phyloP scores from a whole-genome alignment of 2,329 filamentous ascomycete species.

The Botrytis paeoniae region DNA sequence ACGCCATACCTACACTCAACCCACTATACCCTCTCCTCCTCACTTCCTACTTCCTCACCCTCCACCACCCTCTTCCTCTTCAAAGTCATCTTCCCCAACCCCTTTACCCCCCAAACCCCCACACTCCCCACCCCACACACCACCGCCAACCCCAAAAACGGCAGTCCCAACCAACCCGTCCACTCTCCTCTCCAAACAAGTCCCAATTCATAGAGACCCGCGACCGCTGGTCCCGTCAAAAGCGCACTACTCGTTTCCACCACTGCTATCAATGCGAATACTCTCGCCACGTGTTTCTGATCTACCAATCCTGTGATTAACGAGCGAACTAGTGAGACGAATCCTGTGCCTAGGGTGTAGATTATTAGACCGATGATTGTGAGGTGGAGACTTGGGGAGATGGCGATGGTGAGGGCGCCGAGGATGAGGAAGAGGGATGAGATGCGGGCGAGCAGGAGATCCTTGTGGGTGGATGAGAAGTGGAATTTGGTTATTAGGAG shows the following conservation, averaged over 20 bases:
- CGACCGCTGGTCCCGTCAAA: constrained; percentile 29
- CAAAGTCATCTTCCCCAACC: background rate
- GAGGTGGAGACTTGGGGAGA: constrained; percentile 27
- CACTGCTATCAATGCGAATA: constrained; percentile 33
- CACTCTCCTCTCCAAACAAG: constrained; percentile 30
- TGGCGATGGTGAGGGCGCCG: constrained; percentile 29
- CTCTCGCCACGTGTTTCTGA: constrained; percentile 29
- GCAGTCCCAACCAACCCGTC: constrained; percentile 28
- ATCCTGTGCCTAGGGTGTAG: constrained; percentile 33
- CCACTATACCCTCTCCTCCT: background rate
- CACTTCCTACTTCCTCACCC: background rate
- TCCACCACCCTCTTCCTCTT: background rate
- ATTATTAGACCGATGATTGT: constrained; percentile 30
- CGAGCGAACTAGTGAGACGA: constrained; percentile 24
- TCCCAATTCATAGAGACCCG: constrained; percentile 30
- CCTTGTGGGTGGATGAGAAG: constrained; percentile 28
- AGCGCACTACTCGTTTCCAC: constrained; percentile 32
- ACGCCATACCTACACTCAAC: background rate
- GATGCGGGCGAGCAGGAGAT: constrained; percentile 30
- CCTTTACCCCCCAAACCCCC: constrained; percentile 11
- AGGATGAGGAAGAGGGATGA: constrained; percentile 27
- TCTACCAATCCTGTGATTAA: constrained; percentile 33
- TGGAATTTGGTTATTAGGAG: constrained; percentile 24
- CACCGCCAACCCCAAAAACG: constrained; percentile 27
- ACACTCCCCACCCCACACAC: background rate